Base-by-base conservation (phyloP, 2,329 filamentous ascomycete genomes). In the Apiospora rasikravindrae region DNA sequence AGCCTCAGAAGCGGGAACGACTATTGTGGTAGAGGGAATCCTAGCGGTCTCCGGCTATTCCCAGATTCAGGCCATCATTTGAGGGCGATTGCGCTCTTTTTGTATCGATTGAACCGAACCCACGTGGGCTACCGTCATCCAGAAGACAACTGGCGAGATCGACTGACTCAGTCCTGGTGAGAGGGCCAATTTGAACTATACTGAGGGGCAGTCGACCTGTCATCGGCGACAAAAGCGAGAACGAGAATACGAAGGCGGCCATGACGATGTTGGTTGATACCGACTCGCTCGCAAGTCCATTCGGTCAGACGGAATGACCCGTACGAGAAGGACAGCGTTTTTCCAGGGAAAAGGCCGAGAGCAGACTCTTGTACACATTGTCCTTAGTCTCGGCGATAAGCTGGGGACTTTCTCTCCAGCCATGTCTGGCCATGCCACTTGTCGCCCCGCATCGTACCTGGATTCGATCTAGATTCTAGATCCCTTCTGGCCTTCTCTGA, bases 381-480 rank as follows among this genome's bases (percentile, higher is more conserved):
- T 49, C 57, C 40, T 64, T 64, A 64, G 57, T 64, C 57, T 64
- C 57, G 57, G 57, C 19, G 57, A 64, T 64, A 64, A 64, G 57
- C 57, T 64, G 57, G 57, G 57, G 57, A 64, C 57, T 64, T 64
- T 64, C 57, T 64, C 33, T 64, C 33, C 57, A 24, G 57, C 57
- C 57, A 64, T 64, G 57, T 33, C 57, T 33, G 57, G 57, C 57
- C 33, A 64, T 64, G 57, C 57, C 57, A 68, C 40, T 37, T 47
- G 40, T 47, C 66, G 66, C 66, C 66, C 66, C 66, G 66, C 66
- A 68, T 68, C 40, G 40, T 45, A 45, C 66, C 66, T 68, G 66
- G 66, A 68, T 64, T 64, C 57, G 57, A 64, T 68, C 66, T 45
- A 68, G 66, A 68, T 68, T 68, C 66, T 45, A 68, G 66, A 45